These are phyloP conservation scores for Lecanicillium sp. DNA, from an alignment of 2,329 filamentous ascomycete genomes.

Conservation along the genomic window DNA sequence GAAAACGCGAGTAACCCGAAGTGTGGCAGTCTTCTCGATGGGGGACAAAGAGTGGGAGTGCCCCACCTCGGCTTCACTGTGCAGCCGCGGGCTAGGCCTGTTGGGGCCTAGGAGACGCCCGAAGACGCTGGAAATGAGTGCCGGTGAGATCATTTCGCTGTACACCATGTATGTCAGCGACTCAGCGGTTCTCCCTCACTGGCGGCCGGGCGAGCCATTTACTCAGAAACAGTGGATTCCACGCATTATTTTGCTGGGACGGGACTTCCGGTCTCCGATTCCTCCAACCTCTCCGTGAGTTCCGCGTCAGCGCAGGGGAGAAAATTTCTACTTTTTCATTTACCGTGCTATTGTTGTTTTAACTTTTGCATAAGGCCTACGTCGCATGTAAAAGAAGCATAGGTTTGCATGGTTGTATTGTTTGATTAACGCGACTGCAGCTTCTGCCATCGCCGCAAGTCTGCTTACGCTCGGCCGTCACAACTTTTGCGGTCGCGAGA, in stretches of 20 bases:
- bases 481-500: background rate
- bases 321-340: background rate
- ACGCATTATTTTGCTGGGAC: background rate
- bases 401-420: background rate
- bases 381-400: background rate
- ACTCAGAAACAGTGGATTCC: background rate
- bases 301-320: conserved; percentile 13
- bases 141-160: conserved; percentile 1
- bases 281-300: conserved; percentile 11
- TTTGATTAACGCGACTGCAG: background rate
- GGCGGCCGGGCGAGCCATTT: conserved; percentile 11
- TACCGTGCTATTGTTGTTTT: no score
- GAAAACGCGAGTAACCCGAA: background rate
- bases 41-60: no score
- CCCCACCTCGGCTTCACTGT: background rate
- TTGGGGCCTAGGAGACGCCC: conserved; percentile 2
- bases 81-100: background rate
- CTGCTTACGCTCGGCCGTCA: background rate
- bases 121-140: background rate
- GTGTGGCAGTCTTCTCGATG: conserved; percentile 2
- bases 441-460: conserved; percentile 1
- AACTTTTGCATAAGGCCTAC: background rate
- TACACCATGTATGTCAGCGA: no score
- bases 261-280: conserved; percentile 10
- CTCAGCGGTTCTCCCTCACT: no score